Percentiles rank a stretch among this genome's conserved stretches.
Evolutionary conservation across 192 early-diverging fungal genomes (phyloP).

Genomic region (Lunasporangiospora selenospora): DNA sequence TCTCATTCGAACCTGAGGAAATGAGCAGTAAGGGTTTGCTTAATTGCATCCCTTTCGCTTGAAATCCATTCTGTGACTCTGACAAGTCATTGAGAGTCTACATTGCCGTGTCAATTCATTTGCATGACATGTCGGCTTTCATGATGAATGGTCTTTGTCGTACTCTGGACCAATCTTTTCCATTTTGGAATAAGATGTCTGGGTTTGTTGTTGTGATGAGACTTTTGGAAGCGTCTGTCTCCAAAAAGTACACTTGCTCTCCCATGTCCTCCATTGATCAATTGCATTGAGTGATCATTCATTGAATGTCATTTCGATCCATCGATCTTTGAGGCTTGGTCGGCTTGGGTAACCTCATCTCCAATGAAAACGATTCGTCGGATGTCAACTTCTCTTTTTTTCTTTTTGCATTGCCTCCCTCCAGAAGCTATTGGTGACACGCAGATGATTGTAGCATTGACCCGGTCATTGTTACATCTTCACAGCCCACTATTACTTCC

Average conservation of each 20-base stretch:
- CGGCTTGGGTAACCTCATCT: slow-evolving; percentile 36
- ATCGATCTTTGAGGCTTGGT: no score
- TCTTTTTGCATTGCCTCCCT: slow-evolving; percentile 6
- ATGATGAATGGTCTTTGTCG: slow-evolving; percentile 13
- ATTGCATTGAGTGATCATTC: no score
- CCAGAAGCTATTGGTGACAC: slow-evolving; percentile 1
- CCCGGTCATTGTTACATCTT: not conserved
- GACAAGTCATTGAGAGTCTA: slow-evolving; percentile 7
- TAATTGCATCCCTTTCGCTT: slow-evolving; percentile 47
- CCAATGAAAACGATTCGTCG: slow-evolving; percentile 58
- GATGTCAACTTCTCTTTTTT: slow-evolving; percentile 37
- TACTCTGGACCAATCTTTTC: slow-evolving; percentile 46
- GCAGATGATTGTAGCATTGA: slow-evolving; percentile 2
- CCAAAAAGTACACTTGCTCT: no score
- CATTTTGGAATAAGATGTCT: slow-evolving; percentile 33
- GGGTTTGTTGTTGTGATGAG: slow-evolving; percentile 54
- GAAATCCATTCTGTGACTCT: slow-evolving; percentile 49
- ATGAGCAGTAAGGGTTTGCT: slow-evolving; percentile 45
- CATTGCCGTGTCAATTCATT: not conserved
- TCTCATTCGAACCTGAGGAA: slow-evolving; percentile 48
- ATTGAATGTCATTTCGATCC: no score
- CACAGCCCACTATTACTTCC: not conserved
- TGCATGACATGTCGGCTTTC: not conserved
- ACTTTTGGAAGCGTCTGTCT: no score
- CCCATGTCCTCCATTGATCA: no score